phyloP scores from a whole-genome alignment of 176 grass and related monocot genomes.

The Oryza meyeriana region DNA sequence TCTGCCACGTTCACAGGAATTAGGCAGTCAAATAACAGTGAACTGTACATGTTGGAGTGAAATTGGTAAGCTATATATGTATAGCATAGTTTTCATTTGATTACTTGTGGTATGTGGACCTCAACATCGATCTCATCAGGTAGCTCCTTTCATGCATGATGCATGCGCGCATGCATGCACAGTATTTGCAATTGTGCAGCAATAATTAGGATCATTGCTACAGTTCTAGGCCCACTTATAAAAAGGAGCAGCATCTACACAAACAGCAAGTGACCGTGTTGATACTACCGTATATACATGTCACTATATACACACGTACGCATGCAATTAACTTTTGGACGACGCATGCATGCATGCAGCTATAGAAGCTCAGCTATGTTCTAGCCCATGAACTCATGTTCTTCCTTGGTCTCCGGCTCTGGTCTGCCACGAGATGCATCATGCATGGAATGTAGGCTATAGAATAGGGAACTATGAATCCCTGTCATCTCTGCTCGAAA shows the following conservation, averaged over 20 bases:
- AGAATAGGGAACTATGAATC: slow-evolving; percentile 1
- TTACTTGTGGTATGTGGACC: background rate
- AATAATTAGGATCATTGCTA: background rate
- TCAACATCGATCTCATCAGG: slow-evolving; percentile 10
- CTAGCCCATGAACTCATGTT: background rate
- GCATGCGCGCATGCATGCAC: background rate
- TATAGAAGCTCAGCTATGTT: background rate
- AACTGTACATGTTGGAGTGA: too few relatives aligned
- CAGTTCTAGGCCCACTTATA: background rate
- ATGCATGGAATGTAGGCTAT: background rate
- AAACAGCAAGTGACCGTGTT: background rate
- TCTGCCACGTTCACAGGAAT: too few relatives aligned
- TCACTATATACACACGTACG: background rate
- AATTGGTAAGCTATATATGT: too few relatives aligned
- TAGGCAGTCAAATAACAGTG: too few relatives aligned
- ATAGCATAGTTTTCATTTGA: too few relatives aligned
- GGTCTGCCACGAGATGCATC: slow-evolving; percentile 8
- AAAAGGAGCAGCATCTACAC: background rate
- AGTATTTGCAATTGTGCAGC: background rate
- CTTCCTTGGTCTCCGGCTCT: background rate
- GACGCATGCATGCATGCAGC: background rate
- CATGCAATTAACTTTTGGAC: background rate
- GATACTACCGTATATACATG: background rate
- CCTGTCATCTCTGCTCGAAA: background rate
- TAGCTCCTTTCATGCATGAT: background rate